Conservation (phyloP, 768 basidiomycete species). For the Leucosporidium creatinivorum region DNA sequence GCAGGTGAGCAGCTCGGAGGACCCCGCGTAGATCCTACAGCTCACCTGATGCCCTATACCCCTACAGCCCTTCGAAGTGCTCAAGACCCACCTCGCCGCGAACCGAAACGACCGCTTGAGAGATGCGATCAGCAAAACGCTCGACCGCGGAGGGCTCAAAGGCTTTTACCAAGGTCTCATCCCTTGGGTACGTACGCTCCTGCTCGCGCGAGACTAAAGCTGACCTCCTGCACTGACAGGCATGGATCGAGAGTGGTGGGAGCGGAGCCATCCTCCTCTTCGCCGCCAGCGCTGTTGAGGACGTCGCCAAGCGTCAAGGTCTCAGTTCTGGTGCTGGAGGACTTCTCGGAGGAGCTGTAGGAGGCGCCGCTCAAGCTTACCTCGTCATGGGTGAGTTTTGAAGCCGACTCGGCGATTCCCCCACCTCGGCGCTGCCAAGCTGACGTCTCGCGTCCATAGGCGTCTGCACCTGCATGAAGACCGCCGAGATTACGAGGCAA, state of each 20-base stretch:
- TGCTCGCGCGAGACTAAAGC: background rate
- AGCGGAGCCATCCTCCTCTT: slow-evolving; percentile 94
- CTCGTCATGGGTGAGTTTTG: slow-evolving; percentile 78
- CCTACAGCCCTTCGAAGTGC: slow-evolving; percentile 81
- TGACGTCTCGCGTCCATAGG: background rate
- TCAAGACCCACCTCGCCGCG: slow-evolving; percentile 99
- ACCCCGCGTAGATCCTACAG: too few relatives aligned
- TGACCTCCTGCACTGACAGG: slow-evolving; percentile 38
- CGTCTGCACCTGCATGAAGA: slow-evolving; percentile 99
- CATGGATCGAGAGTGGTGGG: slow-evolving; percentile 98
- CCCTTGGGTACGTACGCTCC: slow-evolving; percentile 57
- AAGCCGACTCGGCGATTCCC: background rate
- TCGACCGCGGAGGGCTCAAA: slow-evolving; percentile 74
- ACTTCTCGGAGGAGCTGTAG: slow-evolving; percentile 89
- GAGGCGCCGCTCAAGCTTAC: slow-evolving; percentile 94
- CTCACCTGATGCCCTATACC: too few relatives aligned
- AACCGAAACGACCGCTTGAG: slow-evolving; percentile 84
- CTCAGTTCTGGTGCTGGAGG: slow-evolving; percentile 74
- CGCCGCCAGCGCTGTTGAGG: slow-evolving; percentile 78
- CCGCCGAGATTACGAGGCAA: slow-evolving; percentile 88
- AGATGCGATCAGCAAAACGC: slow-evolving; percentile 73
- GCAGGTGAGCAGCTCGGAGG: background rate
- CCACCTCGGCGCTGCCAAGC: background rate
- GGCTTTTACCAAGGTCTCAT: slow-evolving; percentile 98
- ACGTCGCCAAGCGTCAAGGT: slow-evolving; percentile 54